Percentiles rank a stretch among this genome's conserved stretches.
These are phyloP conservation scores for Taxawa tesnikishii DNA, from an alignment of 2,329 filamentous ascomycete genomes.

Conservation along the genomic window DNA sequence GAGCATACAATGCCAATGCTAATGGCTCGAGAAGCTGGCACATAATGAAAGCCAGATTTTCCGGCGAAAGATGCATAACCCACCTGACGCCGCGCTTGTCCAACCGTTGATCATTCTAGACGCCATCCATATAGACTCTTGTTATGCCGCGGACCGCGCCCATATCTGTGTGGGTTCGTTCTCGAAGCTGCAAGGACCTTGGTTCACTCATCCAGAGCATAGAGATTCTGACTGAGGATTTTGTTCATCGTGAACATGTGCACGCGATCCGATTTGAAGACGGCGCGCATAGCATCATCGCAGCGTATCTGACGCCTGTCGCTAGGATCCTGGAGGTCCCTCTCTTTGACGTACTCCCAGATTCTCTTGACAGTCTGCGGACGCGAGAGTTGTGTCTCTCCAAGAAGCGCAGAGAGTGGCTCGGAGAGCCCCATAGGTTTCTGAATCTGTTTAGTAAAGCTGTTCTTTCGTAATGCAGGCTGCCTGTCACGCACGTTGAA, in stretches of 20 bases:
- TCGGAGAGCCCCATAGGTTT: conserved; percentile 67
- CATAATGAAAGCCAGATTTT: too few relatives aligned
- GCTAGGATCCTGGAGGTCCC: conserved; percentile 76
- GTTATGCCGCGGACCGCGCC: too few relatives aligned
- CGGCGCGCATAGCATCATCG: conserved; percentile 79
- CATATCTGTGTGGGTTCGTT: too few relatives aligned
- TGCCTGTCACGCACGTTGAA: conserved; percentile 1
- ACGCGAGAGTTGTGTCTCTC: conserved; percentile 69
- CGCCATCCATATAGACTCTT: too few relatives aligned
- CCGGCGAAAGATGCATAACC: too few relatives aligned
- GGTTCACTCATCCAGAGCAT: conserved; percentile 73
- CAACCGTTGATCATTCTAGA: too few relatives aligned
- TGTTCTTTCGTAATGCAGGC: background rate
- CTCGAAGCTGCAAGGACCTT: too few relatives aligned
- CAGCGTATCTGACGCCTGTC: conserved; percentile 91
- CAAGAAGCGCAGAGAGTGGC: conserved; percentile 56
- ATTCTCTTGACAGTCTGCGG: conserved; percentile 94
- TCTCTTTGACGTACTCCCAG: conserved; percentile 86
- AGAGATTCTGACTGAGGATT: conserved; percentile 78
- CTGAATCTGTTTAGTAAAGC: conserved; percentile 13
- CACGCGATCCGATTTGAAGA: conserved; percentile 83
- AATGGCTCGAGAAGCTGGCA: too few relatives aligned
- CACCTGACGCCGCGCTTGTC: too few relatives aligned
- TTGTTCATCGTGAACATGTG: conserved; percentile 99
- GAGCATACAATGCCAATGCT: too few relatives aligned